These are phyloP conservation scores for Trypanosoma grayi DNA, from an alignment of 208 protist species.

Conservation along the genomic window DNA sequence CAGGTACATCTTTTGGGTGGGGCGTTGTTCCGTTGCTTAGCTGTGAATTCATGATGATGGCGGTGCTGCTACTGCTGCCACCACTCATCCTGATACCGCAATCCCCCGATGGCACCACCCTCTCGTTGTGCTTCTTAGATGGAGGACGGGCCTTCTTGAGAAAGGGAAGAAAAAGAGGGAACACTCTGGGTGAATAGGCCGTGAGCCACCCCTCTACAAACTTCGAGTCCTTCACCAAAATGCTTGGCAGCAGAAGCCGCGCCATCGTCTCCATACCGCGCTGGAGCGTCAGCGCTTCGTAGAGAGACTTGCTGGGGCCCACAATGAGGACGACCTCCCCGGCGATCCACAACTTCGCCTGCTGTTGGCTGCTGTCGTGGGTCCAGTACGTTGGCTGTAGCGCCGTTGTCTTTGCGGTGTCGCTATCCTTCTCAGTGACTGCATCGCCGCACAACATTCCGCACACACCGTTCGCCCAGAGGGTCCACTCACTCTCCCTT, in stretches of 20 bases:
- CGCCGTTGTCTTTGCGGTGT: constrained; percentile 12
- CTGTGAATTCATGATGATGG: no score
- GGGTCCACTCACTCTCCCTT: constrained; percentile 17
- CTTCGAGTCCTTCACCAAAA: constrained; percentile 1
- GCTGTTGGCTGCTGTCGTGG: constrained; percentile 3
- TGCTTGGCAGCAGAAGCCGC: constrained; percentile 39
- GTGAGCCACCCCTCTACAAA: not conserved
- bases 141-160: not conserved
- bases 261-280: constrained; percentile 31
- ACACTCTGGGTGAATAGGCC: constrained; percentile 2
- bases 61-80: no score
- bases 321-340: constrained; percentile 37
- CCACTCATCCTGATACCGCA: no score
- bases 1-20: no score
- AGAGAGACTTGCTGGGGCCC: constrained; percentile 19
- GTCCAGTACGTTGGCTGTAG: constrained; percentile 54
- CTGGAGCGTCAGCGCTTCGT: constrained; percentile 23
- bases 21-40: no score
- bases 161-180: constrained; percentile 27
- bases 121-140: not conserved
- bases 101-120: not conserved
- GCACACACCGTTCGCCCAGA: constrained; percentile 31
- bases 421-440: not conserved
- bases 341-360: constrained; percentile 39
- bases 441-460: not conserved